These are phyloP conservation scores for Hyparrhenia diplandra DNA, from an alignment of 176 grass and related monocot species.

Conservation along the genomic window DNA sequence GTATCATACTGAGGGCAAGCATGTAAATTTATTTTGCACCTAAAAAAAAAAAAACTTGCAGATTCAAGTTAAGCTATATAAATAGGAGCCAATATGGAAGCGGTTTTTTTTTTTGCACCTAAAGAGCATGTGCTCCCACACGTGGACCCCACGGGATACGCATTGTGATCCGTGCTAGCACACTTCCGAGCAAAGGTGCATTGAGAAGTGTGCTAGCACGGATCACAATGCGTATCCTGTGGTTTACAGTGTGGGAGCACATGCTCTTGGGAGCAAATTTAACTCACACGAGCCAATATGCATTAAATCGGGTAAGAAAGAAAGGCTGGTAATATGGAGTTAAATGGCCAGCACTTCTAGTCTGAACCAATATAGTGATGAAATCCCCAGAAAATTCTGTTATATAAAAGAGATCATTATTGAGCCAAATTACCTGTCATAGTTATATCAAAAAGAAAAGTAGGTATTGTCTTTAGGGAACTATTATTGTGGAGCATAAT, in stretches of 20 bases:
- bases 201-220: too few relatives aligned
- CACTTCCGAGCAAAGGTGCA: too few relatives aligned
- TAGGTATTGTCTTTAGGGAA: not conserved
- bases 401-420: not conserved
- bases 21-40: not conserved
- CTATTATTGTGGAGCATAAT: too few relatives aligned
- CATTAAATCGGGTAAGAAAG: too few relatives aligned
- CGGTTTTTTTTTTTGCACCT: too few relatives aligned
- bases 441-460: not conserved
- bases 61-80: not conserved
- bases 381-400: not conserved
- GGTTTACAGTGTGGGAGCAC: too few relatives aligned
- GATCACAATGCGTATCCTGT: too few relatives aligned
- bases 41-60: slow-evolving; percentile 21
- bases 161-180: too few relatives aligned
- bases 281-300: too few relatives aligned
- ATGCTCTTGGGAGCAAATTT: too few relatives aligned
- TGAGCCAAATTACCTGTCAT: not conserved
- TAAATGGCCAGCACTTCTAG: not conserved
- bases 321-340: not conserved
- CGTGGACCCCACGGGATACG: too few relatives aligned
- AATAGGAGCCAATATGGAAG: slow-evolving; percentile 2
- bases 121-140: too few relatives aligned
- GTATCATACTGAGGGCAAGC: not conserved
- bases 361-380: not conserved